Conservation (phyloP, 257 asterid genomes). For the Solanum arcanum region DNA sequence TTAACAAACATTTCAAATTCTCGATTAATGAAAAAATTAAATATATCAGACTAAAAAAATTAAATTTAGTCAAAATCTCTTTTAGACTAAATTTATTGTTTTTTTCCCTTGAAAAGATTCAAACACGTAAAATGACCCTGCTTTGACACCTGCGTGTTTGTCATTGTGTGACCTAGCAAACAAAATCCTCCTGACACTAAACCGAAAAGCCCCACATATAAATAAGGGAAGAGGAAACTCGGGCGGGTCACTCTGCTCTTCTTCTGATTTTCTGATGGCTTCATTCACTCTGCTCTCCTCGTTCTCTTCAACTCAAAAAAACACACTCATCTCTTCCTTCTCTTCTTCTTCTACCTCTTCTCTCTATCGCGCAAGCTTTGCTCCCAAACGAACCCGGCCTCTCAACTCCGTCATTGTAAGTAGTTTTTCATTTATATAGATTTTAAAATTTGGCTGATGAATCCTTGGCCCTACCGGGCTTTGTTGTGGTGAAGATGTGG, state of each 20-base stretch:
- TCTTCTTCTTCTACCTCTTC: slow-evolving; percentile 14
- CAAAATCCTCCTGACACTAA: not conserved
- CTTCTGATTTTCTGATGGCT: slow-evolving; percentile 20
- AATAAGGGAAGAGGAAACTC: not conserved
- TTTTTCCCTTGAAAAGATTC: too few species aligned
- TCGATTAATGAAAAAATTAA: not conserved
- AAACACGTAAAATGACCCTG: not conserved
- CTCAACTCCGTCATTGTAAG: not conserved
- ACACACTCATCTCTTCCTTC: slow-evolving; percentile 1
- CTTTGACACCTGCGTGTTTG: not conserved
- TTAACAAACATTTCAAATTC: not conserved
- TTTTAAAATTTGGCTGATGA: not conserved
- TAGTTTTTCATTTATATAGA: not conserved
- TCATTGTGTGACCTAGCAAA: not conserved
- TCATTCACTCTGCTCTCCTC: slow-evolving; percentile 25
- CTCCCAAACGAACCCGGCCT: not conserved
- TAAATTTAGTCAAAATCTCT: not conserved
- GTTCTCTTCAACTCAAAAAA: not conserved
- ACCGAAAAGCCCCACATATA: not conserved
- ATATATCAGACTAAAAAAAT: not conserved
- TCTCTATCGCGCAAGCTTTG: not conserved
- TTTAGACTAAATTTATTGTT: too few species aligned
- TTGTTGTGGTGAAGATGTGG: not conserved
- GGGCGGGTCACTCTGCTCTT: not conserved
- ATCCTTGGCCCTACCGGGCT: not conserved